A percentile compares a stretch with the other conserved stretches of the same genome.
These are phyloP conservation scores for Sequoia sempervirens DNA, from an alignment of 75 land plant species.

Conservation along the genomic window DNA sequence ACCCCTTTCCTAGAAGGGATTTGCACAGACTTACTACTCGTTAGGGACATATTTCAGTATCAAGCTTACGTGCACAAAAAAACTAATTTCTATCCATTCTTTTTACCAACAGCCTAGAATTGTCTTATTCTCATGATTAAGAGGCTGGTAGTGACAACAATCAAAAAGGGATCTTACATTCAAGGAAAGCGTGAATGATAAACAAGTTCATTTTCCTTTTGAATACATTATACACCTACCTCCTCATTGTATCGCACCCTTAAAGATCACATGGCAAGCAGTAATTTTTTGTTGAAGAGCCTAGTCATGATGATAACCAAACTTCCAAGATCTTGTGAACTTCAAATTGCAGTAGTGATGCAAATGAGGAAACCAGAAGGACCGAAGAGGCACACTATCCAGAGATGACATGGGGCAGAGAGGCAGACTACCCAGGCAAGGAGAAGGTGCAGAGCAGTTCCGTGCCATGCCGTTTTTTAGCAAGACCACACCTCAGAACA, in stretches of 20 bases:
- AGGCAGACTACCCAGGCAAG: constrained; percentile 14
- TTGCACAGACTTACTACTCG: neutral
- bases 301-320: constrained; percentile 13
- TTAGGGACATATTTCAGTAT: neutral
- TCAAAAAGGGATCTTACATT: neutral
- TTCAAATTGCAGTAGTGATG: constrained; percentile 7
- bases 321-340: constrained; percentile 9
- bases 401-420: constrained; percentile 10
- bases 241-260: neutral
- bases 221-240: neutral
- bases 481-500: constrained; percentile 11
- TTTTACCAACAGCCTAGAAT: neutral
- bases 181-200: neutral
- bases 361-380: constrained; percentile 12
- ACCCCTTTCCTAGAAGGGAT: neutral
- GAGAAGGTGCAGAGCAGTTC: constrained; percentile 12
- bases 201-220: constrained; percentile 2
- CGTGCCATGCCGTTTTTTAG: constrained; percentile 11
- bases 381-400: constrained; percentile 9
- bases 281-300: neutral
- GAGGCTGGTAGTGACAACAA: neutral
- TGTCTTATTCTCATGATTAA: neutral
- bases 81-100: neutral
- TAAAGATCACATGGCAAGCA: neutral
- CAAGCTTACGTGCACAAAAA: neutral